Conservation (phyloP, 2,329 filamentous ascomycete genomes). For the Trichoderma sp. region DNA sequence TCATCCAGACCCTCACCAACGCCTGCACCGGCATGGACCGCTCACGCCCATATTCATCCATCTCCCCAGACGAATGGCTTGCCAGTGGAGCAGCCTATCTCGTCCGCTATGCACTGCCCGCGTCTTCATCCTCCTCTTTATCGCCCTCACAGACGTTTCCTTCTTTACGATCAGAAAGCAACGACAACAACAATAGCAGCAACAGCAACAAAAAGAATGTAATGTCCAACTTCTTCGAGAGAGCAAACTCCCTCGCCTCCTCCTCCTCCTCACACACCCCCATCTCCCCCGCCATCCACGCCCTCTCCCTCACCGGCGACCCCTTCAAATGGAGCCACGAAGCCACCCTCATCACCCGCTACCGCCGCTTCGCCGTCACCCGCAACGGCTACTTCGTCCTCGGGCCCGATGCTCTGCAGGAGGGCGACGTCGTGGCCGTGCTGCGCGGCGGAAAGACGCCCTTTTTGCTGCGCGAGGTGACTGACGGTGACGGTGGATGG, state of each 20-base stretch:
- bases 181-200: background rate
- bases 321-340: constrained; percentile 40
- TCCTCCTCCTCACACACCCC: background rate
- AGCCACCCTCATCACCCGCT: constrained; percentile 38
- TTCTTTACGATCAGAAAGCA: background rate
- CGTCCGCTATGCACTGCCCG: constrained; percentile 25
- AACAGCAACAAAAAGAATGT: background rate
- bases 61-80: constrained; percentile 33
- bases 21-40: constrained; percentile 35
- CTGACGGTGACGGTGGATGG: constrained; percentile 24
- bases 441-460: constrained; percentile 38
- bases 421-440: constrained; percentile 36
- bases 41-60: constrained; percentile 28
- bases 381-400: constrained; percentile 36
- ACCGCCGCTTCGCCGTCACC: constrained; percentile 37
- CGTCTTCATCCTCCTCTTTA: background rate
- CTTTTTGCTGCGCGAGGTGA: constrained; percentile 32
- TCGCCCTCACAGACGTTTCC: background rate
- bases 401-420: constrained; percentile 34
- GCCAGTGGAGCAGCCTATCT: constrained; percentile 38
- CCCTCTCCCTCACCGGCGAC: constrained; percentile 32
- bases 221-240: constrained; percentile 2
- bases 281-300: constrained; percentile 29
- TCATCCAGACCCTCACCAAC: constrained; percentile 40
- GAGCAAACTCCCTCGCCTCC: constrained; percentile 13